Base-by-base conservation (phyloP, 2,329 filamentous ascomycete genomes). In the Exserohilum turcica region DNA sequence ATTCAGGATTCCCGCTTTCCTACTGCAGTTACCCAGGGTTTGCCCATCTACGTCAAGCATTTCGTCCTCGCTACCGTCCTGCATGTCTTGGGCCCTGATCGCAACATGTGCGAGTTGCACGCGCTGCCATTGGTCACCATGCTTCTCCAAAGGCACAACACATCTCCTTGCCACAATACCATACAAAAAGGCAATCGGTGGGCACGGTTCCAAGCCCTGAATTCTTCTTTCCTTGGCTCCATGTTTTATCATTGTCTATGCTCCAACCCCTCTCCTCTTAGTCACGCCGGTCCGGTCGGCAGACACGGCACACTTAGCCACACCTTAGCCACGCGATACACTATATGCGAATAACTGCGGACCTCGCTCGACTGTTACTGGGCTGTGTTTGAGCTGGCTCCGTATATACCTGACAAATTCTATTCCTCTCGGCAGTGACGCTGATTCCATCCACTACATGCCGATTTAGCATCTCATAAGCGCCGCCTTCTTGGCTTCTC, bases 101-200 rank as follows among this genome's bases (percentile, higher is more conserved):
- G 35, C 43, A 21, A 47, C 49, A 16, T 42, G 31, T 59, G 56
- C 24, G 36, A 29, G 33, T 21, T n/a, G 24, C 28, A 27, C n/a
- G 29, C 18, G 27, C 18, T 45, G 19, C 32, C 29, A 61, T 61
- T 61, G 53, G 56, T 39, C 43, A 48, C 32, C 18, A 28, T 33
- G 33, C 32, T 36, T 5, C n/a, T 24, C 24, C 33, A 18, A 35
- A 35, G 32, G n/a, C 32, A 35, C 32, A 18, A 7, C n/a, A 36
- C 36, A 42, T 21, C 24, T 31, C 7, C 29, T 7, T 29, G 19
- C 37, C 21, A n/a, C 6, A 21, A 35, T 21, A 7, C 32, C 32
- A 35, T 35, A 35, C n/a, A 35, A 35, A 16, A 16, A 3, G 32
- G 32, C 6, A 16, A 16, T 7, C 15, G 6, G n/a, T 35, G 27